Conservation (phyloP, 805 yeast species). For the Pichia gijzeniarum region DNA sequence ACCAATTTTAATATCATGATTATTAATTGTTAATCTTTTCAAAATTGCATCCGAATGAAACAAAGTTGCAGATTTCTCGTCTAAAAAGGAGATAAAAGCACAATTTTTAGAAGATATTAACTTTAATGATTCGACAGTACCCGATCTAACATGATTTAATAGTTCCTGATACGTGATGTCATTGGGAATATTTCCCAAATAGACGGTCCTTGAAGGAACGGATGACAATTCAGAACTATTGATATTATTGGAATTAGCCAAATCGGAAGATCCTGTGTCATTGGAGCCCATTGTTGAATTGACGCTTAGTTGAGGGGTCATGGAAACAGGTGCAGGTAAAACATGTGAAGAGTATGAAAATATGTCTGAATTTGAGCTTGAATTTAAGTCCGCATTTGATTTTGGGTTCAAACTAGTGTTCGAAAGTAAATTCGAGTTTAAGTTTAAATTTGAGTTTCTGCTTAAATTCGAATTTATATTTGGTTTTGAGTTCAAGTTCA, state of each 20-base stretch:
- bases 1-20: conserved; percentile 78
- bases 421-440: conserved; percentile 1
- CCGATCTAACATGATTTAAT: conserved; percentile 85
- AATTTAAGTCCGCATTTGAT: conserved; percentile 1
- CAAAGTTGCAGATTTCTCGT: conserved; percentile 79
- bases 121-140: conserved; percentile 74
- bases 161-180: conserved; percentile 75
- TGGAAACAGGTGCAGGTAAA: conserved; percentile 4
- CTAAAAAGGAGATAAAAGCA: conserved; percentile 86
- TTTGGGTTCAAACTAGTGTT: not conserved
- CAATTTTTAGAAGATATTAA: conserved; percentile 80
- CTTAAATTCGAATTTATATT: too few species aligned
- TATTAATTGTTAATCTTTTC: conserved; percentile 72
- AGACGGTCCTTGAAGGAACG: conserved; percentile 68
- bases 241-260: not conserved
- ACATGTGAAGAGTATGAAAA: not conserved
- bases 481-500: not conserved
- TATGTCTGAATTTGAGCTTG: not conserved
- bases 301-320: conserved; percentile 16
- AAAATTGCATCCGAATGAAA: conserved; percentile 92
- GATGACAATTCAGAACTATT: conserved; percentile 10
- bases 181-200: conserved; percentile 82
- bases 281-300: conserved; percentile 7
- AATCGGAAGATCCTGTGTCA: conserved; percentile 5
- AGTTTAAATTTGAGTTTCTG: conserved; percentile 7